These are phyloP conservation scores for Talaromyces stipitatus DNA, from an alignment of 495 filamentous ascomycete species.

Conservation along the genomic window DNA sequence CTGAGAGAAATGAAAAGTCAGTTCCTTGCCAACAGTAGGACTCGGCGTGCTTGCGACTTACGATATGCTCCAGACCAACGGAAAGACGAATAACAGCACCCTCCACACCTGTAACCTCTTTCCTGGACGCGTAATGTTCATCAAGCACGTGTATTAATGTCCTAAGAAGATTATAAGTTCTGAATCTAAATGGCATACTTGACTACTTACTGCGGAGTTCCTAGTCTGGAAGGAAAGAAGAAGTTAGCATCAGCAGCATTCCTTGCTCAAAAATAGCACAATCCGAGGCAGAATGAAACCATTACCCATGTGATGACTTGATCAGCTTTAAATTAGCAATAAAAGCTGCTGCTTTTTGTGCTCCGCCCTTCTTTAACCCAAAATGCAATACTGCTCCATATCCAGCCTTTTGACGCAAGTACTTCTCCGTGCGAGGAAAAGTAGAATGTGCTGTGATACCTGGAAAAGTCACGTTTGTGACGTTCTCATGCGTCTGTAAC, in stretches of 20 bases:
- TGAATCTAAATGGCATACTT: constrained; percentile 13
- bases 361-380: constrained; percentile 69
- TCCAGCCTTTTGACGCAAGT: constrained; percentile 54
- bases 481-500: constrained; percentile 73
- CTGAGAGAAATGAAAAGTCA: neutral
- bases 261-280: neutral
- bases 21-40: neutral
- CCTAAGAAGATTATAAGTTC: constrained; percentile 65
- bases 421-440: constrained; percentile 69
- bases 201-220: constrained; percentile 33
- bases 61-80: constrained; percentile 80
- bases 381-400: constrained; percentile 78
- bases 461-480: constrained; percentile 90
- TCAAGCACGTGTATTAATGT: constrained; percentile 77
- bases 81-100: constrained; percentile 83
- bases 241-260: neutral
- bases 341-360: constrained; percentile 63
- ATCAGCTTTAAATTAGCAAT: constrained; percentile 78
- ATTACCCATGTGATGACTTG: constrained; percentile 59
- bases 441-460: constrained; percentile 68
- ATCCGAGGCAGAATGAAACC: too few relatives aligned
- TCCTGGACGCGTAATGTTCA: constrained; percentile 71
- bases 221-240: neutral
- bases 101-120: constrained; percentile 65
- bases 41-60: neutral